These are phyloP conservation scores for Rhizopogon roseolus DNA, from an alignment of 768 basidiomycete species.

Conservation along the genomic window DNA sequence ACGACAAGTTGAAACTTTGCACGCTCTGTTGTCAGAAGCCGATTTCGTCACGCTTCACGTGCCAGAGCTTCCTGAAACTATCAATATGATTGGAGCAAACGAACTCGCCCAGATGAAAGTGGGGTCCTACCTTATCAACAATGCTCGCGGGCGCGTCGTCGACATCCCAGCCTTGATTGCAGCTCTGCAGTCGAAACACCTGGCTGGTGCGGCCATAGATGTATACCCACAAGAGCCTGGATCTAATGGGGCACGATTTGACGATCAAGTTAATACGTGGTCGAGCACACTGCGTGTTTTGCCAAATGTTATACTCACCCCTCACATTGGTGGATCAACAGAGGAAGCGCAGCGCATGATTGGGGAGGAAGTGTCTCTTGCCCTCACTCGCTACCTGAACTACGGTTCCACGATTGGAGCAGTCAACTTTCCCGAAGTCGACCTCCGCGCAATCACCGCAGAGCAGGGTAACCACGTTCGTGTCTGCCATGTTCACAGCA, in stretches of 20 bases:
- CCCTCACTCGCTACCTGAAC: slow-evolving; percentile 85
- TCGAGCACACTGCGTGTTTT: slow-evolving; percentile 66
- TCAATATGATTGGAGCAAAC: slow-evolving; percentile 79
- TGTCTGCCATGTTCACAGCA: slow-evolving; percentile 93
- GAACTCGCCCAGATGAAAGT: slow-evolving; percentile 91
- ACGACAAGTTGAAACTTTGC: slow-evolving; percentile 79
- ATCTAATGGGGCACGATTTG: slow-evolving; percentile 85
- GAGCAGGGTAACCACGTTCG: slow-evolving; percentile 81
- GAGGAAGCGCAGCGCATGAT: slow-evolving; percentile 99
- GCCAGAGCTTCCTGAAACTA: slow-evolving; percentile 94
- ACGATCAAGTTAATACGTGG: slow-evolving; percentile 86
- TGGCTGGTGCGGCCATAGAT: slow-evolving; percentile 87
- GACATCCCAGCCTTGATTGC: slow-evolving; percentile 88
- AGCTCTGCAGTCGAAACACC: slow-evolving; percentile 77
- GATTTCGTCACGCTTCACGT: slow-evolving; percentile 98
- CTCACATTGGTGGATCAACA: slow-evolving; percentile 98
- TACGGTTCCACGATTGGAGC: slow-evolving; percentile 88
- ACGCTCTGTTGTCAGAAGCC: slow-evolving; percentile 65
- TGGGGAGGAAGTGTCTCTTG: slow-evolving; percentile 87
- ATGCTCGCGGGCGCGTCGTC: slow-evolving; percentile 92
- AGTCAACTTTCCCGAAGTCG: slow-evolving; percentile 99
- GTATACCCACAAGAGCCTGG: slow-evolving; percentile 94
- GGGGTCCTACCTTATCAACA: slow-evolving; percentile 95
- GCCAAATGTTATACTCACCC: slow-evolving; percentile 93
- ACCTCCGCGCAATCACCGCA: slow-evolving; percentile 84